Conservation (phyloP, 805 yeast genomes). For the Saturnispora bothae region DNA sequence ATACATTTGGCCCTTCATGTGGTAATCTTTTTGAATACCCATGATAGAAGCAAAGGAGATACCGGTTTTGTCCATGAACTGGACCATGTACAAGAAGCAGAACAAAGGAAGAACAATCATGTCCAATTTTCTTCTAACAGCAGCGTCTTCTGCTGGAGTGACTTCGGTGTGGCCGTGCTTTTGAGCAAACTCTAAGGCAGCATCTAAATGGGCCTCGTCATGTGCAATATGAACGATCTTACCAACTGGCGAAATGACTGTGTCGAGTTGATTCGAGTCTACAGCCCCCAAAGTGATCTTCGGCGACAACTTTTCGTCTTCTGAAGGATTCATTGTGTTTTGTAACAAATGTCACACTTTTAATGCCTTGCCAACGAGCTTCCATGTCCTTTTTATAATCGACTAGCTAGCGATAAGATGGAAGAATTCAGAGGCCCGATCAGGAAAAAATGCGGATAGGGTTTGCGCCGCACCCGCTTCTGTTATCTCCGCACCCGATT, state of each 20-base stretch:
- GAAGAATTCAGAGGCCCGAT: neutral
- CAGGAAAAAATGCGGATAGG: neutral
- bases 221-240: slow-evolving; percentile 9
- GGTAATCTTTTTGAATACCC: slow-evolving; percentile 31
- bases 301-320: slow-evolving; percentile 6
- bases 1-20: slow-evolving; percentile 34
- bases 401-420: too few relatives aligned
- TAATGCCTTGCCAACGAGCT: too few relatives aligned
- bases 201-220: slow-evolving; percentile 11
- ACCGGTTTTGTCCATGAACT: slow-evolving; percentile 30
- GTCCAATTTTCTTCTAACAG: slow-evolving; percentile 25
- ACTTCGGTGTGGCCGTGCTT: slow-evolving; percentile 10
- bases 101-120: slow-evolving; percentile 25
- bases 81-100: slow-evolving; percentile 20
- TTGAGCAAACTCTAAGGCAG: slow-evolving; percentile 9
- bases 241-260: slow-evolving; percentile 11
- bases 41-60: slow-evolving; percentile 36
- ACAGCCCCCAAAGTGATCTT: slow-evolving; percentile 3
- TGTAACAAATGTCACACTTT: too few relatives aligned
- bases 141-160: neutral
- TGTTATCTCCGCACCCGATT: neutral
- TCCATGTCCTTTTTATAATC: too few relatives aligned
- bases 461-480: neutral
- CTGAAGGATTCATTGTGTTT: slow-evolving; percentile 3
- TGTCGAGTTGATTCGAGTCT: slow-evolving; percentile 5